phyloP scores from a whole-genome alignment of 345 rosid species.

The Gossypium rotundifolium region DNA sequence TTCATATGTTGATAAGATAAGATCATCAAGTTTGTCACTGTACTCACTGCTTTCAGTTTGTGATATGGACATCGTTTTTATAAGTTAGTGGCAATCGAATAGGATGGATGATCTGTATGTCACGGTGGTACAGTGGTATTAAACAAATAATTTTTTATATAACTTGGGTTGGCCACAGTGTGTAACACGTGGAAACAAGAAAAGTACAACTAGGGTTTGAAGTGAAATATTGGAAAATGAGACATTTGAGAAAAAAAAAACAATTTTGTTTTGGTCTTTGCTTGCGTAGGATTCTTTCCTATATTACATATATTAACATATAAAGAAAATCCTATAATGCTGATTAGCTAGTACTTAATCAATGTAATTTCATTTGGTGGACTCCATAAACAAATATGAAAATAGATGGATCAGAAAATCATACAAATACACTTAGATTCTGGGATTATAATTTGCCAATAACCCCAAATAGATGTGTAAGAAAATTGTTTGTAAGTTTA shows the following conservation, averaged over 20 bases:
- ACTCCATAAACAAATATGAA: background rate
- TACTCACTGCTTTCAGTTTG: background rate
- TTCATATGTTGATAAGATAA: background rate
- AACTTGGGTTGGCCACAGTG: background rate
- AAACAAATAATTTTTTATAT: background rate
- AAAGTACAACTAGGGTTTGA: background rate
- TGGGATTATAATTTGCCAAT: background rate
- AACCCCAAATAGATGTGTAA: background rate
- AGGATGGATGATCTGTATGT: background rate
- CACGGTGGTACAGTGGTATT: background rate
- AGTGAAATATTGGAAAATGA: background rate
- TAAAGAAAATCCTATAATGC: background rate
- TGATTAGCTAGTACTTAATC: background rate
- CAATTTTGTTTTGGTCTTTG: background rate
- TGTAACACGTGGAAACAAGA: background rate
- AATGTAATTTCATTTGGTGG: background rate
- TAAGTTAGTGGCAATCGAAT: background rate
- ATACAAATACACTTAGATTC: background rate
- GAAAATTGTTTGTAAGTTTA: background rate
- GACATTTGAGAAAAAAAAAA: background rate
- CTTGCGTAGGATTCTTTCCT: constrained; percentile 8
- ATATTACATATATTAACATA: too few relatives aligned
- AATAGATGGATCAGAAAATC: background rate
- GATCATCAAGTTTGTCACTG: background rate
- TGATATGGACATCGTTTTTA: background rate